Percentiles rank a stretch among this genome's conserved stretches.
phyloP scores from a whole-genome alignment of 768 basidiomycete species.

The Boletellus ananiceps region DNA sequence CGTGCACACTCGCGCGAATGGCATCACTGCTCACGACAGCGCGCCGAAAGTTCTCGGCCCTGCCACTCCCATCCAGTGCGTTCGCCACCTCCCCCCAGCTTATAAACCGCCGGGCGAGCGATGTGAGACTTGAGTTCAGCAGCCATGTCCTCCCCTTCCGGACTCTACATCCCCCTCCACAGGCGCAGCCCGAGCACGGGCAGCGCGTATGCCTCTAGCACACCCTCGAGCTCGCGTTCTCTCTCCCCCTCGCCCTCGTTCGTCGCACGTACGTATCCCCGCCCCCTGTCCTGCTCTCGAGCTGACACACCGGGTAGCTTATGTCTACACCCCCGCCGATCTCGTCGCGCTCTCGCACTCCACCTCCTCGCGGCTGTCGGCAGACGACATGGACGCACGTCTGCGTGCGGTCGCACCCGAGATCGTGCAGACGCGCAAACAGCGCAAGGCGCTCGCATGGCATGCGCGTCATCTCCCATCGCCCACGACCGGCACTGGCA shows the following conservation, averaged over 20 bases:
- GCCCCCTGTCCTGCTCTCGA: background rate
- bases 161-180: slow-evolving; percentile 40
- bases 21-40: slow-evolving; percentile 17
- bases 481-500: too few relatives aligned
- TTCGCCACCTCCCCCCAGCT: slow-evolving; percentile 4
- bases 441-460: slow-evolving; percentile 26
- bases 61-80: background rate
- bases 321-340: slow-evolving; percentile 25
- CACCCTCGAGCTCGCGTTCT: slow-evolving; percentile 6
- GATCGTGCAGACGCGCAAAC: slow-evolving; percentile 23
- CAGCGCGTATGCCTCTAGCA: slow-evolving; percentile 16
- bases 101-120: slow-evolving; percentile 7
- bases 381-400: background rate
- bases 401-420: slow-evolving; percentile 24
- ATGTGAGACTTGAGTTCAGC: too few relatives aligned
- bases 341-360: slow-evolving; percentile 23
- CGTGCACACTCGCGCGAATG: slow-evolving; percentile 5
- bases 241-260: background rate
- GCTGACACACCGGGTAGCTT: background rate
- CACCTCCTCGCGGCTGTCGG: slow-evolving; percentile 15
- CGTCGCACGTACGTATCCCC: background rate
- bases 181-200: slow-evolving; percentile 23
- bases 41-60: slow-evolving; percentile 17
- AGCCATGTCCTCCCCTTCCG: slow-evolving; percentile 2
- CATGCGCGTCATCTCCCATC: slow-evolving; percentile 2